phyloP scores from a whole-genome alignment of 495 filamentous ascomycete species.

The Daldinia caldariorum region DNA sequence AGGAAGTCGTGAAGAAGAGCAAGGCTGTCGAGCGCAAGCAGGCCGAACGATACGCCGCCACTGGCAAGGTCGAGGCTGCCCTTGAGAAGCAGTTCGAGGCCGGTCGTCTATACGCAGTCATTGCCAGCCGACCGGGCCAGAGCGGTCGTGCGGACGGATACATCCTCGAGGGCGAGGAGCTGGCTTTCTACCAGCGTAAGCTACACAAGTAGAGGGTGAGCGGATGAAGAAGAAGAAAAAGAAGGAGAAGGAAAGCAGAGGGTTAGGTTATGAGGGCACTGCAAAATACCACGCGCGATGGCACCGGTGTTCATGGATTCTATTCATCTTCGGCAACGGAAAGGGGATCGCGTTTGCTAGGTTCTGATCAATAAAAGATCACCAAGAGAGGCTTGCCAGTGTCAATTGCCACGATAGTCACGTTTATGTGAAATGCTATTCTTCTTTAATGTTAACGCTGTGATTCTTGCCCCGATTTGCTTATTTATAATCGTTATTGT shows the following conservation, averaged over 20 bases:
- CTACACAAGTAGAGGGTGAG: slow-evolving; percentile 85
- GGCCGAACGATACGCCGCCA: slow-evolving; percentile 77
- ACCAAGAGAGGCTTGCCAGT: slow-evolving; percentile 37
- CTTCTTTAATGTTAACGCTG: background rate
- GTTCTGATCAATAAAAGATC: slow-evolving; percentile 51
- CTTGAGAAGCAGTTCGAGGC: slow-evolving; percentile 99
- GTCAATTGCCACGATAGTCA: slow-evolving; percentile 2
- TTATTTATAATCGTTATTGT: background rate
- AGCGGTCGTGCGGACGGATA: slow-evolving; percentile 96
- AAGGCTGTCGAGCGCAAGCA: slow-evolving; percentile 96
- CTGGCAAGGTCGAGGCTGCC: slow-evolving; percentile 90
- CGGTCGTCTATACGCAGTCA: slow-evolving; percentile 91
- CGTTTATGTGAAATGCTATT: slow-evolving; percentile 2
- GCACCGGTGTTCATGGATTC: slow-evolving; percentile 54
- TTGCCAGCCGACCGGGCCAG: slow-evolving; percentile 94
- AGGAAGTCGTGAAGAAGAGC: slow-evolving; percentile 84
- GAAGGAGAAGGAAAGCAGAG: background rate
- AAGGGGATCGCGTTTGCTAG: slow-evolving; percentile 48
- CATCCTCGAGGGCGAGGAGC: slow-evolving; percentile 98
- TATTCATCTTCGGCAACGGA: slow-evolving; percentile 48
- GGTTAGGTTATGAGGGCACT: slow-evolving; percentile 41
- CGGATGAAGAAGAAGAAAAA: background rate
- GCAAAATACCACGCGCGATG: slow-evolving; percentile 42
- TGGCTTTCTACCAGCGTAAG: slow-evolving; percentile 98
- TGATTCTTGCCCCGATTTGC: background rate